Evolutionary conservation across 805 yeast species (phyloP).

Genomic region (Starmerella kuoi): DNA sequence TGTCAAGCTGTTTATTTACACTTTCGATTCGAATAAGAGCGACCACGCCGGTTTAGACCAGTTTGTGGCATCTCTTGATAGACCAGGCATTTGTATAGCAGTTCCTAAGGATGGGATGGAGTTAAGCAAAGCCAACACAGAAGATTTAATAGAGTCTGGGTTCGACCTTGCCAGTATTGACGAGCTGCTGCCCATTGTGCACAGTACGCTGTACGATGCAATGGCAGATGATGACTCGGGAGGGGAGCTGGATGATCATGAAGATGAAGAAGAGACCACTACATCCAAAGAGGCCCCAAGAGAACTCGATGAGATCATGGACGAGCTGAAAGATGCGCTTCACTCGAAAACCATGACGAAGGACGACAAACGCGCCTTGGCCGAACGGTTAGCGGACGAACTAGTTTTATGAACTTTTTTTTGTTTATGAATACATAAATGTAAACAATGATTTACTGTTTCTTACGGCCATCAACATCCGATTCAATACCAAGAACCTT

Average conservation of each 20-base stretch:
- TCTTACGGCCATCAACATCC: constrained; percentile 9
- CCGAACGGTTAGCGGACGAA: constrained; percentile 28
- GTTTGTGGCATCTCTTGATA: constrained; percentile 19
- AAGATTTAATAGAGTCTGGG: constrained; percentile 14
- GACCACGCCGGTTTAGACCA: constrained; percentile 9
- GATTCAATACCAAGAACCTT: constrained; percentile 38
- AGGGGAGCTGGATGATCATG: not conserved
- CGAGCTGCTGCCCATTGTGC: constrained; percentile 20
- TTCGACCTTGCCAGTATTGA: constrained; percentile 25
- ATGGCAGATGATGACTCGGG: constrained; percentile 1
- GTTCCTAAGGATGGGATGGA: constrained; percentile 18
- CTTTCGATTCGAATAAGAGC: constrained; percentile 9
- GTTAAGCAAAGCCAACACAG: not conserved
- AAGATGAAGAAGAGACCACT: constrained; percentile 11
- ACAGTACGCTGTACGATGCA: constrained; percentile 14
- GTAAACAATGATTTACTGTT: not conserved
- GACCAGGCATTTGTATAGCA: constrained; percentile 24
- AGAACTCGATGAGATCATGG: constrained; percentile 26
- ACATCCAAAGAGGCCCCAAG: constrained; percentile 2
- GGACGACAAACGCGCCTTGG: constrained; percentile 27
- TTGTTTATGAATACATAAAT: no score
- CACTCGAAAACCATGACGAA: constrained; percentile 20
- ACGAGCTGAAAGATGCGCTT: constrained; percentile 23
- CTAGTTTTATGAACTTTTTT: constrained; percentile 19
- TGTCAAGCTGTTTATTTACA: constrained; percentile 28